Evolutionary conservation across 75 land plant species (phyloP).

Genomic region (Picea glauca): DNA sequence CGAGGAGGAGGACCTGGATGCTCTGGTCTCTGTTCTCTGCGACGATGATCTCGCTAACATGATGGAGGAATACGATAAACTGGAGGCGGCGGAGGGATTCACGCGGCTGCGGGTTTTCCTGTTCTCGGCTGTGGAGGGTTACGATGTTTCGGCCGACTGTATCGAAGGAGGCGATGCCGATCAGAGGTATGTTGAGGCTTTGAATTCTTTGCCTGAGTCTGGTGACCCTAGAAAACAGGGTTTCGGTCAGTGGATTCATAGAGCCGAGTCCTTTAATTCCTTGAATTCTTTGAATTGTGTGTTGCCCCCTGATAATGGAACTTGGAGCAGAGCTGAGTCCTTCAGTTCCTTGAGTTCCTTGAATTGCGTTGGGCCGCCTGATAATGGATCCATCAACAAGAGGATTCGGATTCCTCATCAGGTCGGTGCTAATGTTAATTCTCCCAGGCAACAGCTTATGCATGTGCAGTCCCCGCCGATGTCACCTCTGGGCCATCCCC

Average conservation of each 20-base stretch:
- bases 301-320: neutral
- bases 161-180: constrained; percentile 29
- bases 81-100: constrained; percentile 30
- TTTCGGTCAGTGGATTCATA: neutral
- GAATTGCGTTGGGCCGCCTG: neutral
- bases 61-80: constrained; percentile 56
- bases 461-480: constrained; percentile 4
- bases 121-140: constrained; percentile 22
- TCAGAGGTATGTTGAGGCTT: constrained; percentile 47
- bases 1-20: constrained; percentile 50
- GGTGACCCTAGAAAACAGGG: neutral
- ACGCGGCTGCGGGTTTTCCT: constrained; percentile 40
- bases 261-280: neutral
- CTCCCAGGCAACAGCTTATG: neutral
- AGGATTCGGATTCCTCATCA: neutral
- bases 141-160: neutral
- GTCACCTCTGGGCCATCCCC: neutral
- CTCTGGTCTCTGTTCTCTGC: constrained; percentile 41
- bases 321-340: neutral
- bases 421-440: neutral
- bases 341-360: neutral
- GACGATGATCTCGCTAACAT: constrained; percentile 50
- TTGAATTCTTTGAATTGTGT: neutral
- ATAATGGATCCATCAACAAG: neutral
- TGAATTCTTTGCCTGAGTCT: constrained; percentile 41